These are phyloP conservation scores for Phalaenopsis aphrodite DNA, from an alignment of 106 monocot species.

Conservation along the genomic window DNA sequence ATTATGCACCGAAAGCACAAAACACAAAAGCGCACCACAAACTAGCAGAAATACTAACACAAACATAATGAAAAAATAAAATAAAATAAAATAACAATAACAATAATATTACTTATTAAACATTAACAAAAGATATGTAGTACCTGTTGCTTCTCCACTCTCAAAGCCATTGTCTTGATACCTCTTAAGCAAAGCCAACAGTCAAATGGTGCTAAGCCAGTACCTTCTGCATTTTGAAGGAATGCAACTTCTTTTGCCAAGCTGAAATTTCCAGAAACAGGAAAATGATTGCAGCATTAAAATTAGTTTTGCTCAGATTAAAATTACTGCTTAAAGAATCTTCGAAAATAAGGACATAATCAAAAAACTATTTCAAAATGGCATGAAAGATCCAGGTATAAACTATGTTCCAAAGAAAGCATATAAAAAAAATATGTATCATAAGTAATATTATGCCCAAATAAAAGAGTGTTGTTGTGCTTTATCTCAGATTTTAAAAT, in stretches of 20 bases:
- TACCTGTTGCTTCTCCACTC: constrained; percentile 97
- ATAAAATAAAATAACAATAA: not conserved
- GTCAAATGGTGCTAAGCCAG: constrained; percentile 96
- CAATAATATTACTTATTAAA: not conserved
- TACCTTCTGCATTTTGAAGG: constrained; percentile 94
- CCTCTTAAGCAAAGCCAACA: constrained; percentile 97
- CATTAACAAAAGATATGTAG: not conserved
- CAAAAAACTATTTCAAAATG: not conserved
- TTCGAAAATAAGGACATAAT: not conserved
- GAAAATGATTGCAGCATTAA: not conserved
- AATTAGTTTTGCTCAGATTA: not conserved
- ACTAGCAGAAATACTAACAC: not conserved
- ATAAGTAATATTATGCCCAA: not conserved
- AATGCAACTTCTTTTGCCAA: constrained; percentile 85
- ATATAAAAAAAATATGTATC: not conserved
- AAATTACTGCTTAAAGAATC: not conserved
- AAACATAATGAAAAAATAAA: not conserved
- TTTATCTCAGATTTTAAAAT: not conserved
- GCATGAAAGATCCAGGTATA: not conserved
- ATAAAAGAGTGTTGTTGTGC: not conserved
- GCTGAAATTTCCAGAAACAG: constrained; percentile 21
- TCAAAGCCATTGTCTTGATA: constrained; percentile 91
- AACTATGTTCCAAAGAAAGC: not conserved
- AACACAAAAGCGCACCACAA: not conserved
- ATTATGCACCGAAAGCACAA: not conserved